Evolutionary conservation across 2,329 filamentous ascomycete genomes (phyloP).

Genomic region (Aspergillus sp.): DNA sequence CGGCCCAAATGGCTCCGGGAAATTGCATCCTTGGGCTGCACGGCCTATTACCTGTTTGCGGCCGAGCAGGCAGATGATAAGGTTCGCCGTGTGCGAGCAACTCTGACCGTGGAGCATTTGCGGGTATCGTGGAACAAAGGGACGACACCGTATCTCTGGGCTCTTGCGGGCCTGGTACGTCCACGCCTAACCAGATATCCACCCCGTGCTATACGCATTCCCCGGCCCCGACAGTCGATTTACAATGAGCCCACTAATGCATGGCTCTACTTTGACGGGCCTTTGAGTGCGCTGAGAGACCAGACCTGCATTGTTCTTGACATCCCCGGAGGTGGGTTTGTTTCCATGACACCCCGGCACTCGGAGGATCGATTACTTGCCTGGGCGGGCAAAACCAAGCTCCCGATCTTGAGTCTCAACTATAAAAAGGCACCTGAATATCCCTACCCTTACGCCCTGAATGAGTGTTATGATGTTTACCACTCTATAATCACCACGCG

Average conservation of each 20-base stretch:
- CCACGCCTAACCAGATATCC: constrained; percentile 79
- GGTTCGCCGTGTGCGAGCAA: constrained; percentile 82
- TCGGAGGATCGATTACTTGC: constrained; percentile 92
- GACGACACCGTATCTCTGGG: constrained; percentile 78
- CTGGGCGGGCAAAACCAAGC: constrained; percentile 84
- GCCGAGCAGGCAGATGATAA: constrained; percentile 96
- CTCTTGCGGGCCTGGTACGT: constrained; percentile 69
- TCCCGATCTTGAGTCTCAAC: constrained; percentile 89
- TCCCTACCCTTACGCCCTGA: constrained; percentile 80
- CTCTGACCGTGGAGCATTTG: constrained; percentile 85
- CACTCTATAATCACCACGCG: constrained; percentile 68
- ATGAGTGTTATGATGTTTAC: constrained; percentile 87
- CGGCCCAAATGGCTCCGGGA: constrained; percentile 77
- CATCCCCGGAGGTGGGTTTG: constrained; percentile 90
- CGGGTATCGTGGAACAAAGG: constrained; percentile 95
- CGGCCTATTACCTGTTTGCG: constrained; percentile 85
- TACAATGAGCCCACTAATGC: constrained; percentile 80
- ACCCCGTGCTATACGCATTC: constrained; percentile 80
- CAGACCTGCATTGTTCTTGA: constrained; percentile 81
- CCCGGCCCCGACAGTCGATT: constrained; percentile 73
- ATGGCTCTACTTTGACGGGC: constrained; percentile 94
- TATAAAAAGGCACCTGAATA: constrained; percentile 85
- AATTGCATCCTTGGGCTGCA: constrained; percentile 78
- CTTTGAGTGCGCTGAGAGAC: constrained; percentile 71
- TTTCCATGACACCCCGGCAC: constrained; percentile 92